phyloP scores from a whole-genome alignment of 1,139 yeast genomes.

The Magnusiomyces ingens region DNA sequence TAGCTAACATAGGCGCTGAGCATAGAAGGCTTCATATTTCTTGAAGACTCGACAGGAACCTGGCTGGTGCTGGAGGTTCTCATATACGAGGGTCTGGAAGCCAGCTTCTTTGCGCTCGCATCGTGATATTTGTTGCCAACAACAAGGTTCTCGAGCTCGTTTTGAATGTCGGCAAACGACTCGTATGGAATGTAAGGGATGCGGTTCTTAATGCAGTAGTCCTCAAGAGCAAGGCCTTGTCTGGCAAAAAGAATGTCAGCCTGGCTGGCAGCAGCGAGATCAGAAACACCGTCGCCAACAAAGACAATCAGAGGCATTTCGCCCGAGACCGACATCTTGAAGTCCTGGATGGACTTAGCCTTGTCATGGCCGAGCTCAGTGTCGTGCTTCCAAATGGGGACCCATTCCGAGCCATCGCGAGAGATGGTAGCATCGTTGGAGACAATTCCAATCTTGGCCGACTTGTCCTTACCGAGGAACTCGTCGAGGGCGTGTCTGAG shows the following conservation, averaged over 20 bases:
- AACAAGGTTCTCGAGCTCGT: conserved; percentile 31
- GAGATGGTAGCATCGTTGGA: conserved; percentile 49
- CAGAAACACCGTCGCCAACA: conserved; percentile 43
- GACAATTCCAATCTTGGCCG: conserved; percentile 50
- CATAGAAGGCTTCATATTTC: background rate
- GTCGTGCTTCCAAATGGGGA: conserved; percentile 54
- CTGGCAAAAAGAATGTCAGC: conserved; percentile 42
- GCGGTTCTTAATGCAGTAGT: conserved; percentile 36
- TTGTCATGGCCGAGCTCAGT: conserved; percentile 62
- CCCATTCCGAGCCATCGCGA: conserved; percentile 45
- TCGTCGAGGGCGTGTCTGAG: conserved; percentile 51
- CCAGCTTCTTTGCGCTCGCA: conserved; percentile 19
- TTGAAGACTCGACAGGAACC: conserved; percentile 1
- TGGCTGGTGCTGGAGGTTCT: conserved; percentile 9
- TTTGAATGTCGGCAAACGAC: conserved; percentile 37
- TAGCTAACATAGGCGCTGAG: conserved; percentile 2
- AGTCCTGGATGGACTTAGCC: conserved; percentile 51
- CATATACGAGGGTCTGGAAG: conserved; percentile 17
- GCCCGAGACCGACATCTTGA: conserved; percentile 24
- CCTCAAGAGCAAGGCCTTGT: conserved; percentile 37
- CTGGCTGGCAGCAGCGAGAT: conserved; percentile 40
- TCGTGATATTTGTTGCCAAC: conserved; percentile 32
- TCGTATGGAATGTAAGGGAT: conserved; percentile 40
- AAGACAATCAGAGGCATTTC: conserved; percentile 35
- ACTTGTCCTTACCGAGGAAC: conserved; percentile 52